phyloP scores from a whole-genome alignment of 768 basidiomycete genomes.

The Trametopsis cervina region DNA sequence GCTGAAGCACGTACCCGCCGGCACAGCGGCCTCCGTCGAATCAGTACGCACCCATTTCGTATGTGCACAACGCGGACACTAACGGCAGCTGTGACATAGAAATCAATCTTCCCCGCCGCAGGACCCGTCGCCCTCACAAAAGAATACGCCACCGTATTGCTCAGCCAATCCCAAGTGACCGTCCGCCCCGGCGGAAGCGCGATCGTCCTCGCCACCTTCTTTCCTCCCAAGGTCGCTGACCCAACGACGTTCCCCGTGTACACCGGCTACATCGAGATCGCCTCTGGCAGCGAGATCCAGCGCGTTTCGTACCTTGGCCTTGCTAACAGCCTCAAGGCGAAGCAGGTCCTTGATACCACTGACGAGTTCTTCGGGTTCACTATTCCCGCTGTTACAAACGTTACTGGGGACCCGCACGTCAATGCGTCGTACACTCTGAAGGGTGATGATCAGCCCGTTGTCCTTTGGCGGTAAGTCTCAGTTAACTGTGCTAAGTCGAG shows the following conservation, averaged over 20 bases:
- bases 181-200: slow-evolving; percentile 35
- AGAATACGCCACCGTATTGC: slow-evolving; percentile 35
- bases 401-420: slow-evolving; percentile 32
- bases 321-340: slow-evolving; percentile 33
- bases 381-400: slow-evolving; percentile 35
- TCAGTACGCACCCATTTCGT: slow-evolving; percentile 23
- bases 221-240: slow-evolving; percentile 32
- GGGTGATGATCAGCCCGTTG: slow-evolving; percentile 32
- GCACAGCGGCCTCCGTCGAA: slow-evolving; percentile 41
- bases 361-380: slow-evolving; percentile 35
- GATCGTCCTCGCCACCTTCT: slow-evolving; percentile 37
- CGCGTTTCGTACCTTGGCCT: slow-evolving; percentile 42
- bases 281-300: slow-evolving; percentile 26
- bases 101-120: slow-evolving; percentile 31
- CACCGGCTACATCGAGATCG: slow-evolving; percentile 45
- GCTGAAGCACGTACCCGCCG: slow-evolving; percentile 46
- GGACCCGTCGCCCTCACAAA: slow-evolving; percentile 47
- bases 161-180: slow-evolving; percentile 37
- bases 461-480: slow-evolving; percentile 14
- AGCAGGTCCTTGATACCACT: slow-evolving; percentile 45
- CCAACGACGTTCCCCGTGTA: slow-evolving; percentile 48
- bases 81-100: slow-evolving; percentile 21
- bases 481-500: neutral
- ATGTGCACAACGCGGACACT: neutral
- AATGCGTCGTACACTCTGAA: slow-evolving; percentile 42